Evolutionary conservation across 441 rosid genomes (phyloP), one percentile per base, ranked within the genome.

Genomic region (Pelargonium fulgidum): DNA sequence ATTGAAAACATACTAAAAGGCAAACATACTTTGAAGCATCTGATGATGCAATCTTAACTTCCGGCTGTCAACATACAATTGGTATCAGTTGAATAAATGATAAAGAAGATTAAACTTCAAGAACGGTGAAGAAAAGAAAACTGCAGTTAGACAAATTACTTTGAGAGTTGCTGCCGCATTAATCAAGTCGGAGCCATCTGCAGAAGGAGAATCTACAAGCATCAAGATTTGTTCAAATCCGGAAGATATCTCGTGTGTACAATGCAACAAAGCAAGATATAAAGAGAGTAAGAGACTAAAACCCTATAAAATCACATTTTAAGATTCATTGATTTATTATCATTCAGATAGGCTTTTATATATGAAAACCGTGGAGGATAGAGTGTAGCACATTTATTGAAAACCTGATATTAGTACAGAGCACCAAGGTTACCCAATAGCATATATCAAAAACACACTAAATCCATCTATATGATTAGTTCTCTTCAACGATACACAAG

Each of bases 21-120:
- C 48, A 56, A 69, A 79, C 79, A 56, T 78, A 88, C 93, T 84
- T 86, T 52, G 93, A 81, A 73, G 83, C 56, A 70, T 82, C 90
- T 16, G 85, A 78, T 59, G 81, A 68, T 62, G 78, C 82, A 71
- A 47, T 67, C 7, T 79, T 77, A 42, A 48, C 75, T 45, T 82
- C 83, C 65, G 73, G 68, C 89, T 84, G 81, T 64, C 69, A 67
- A 54, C 68, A 67, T 50, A 41, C 48, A 72, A 76, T 70, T 58
- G n/a, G 65, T 42, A 68, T 68, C 44, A 73, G 63, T 68, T 62
- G 67, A 47, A 19, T 56, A 61, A 67, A 65, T 20, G 24, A 62
- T 20, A 68, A 29, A 26, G 62, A 56, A 29, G 19, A 45, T 59
- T 13, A n/a, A 70, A 58, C 42, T 33, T 56, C 22, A 65, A 39